phyloP scores from a whole-genome alignment of 306 rosid species.

The Lagenaria siceraria region DNA sequence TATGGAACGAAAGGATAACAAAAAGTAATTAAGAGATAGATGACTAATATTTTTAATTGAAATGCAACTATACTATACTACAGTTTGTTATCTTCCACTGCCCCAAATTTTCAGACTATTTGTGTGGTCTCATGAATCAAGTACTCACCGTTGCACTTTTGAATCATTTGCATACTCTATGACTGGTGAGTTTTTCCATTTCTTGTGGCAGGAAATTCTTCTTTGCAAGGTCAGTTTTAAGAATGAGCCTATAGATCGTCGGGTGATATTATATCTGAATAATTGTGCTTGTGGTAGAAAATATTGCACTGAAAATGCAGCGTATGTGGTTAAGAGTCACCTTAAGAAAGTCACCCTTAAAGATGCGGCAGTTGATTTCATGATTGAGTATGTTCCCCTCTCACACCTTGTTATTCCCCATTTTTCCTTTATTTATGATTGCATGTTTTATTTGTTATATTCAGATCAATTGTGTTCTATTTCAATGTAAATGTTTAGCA shows the following conservation, averaged over 20 bases:
- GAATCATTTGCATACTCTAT: not conserved
- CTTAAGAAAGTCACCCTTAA: constrained; percentile 70
- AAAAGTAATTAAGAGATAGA: too few species aligned
- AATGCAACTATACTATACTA: too few species aligned
- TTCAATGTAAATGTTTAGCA: not conserved
- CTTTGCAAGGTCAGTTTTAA: constrained; percentile 68
- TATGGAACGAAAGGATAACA: too few species aligned
- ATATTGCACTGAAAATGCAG: constrained; percentile 69
- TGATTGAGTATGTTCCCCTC: constrained; percentile 62
- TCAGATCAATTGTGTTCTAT: not conserved
- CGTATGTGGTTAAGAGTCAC: constrained; percentile 65
- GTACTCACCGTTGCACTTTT: not conserved
- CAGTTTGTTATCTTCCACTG: not conserved
- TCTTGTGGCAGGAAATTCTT: constrained; percentile 59
- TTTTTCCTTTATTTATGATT: not conserved
- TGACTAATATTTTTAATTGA: too few species aligned
- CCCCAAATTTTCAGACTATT: not conserved
- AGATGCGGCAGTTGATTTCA: constrained; percentile 63
- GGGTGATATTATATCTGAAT: constrained; percentile 62
- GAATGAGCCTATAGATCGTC: constrained; percentile 68
- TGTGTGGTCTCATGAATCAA: not conserved
- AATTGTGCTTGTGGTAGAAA: constrained; percentile 67
- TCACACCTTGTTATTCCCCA: not conserved
- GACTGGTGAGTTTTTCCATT: not conserved
- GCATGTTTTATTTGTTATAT: not conserved